Evolutionary conservation across 2,329 filamentous ascomycete genomes (phyloP).

Genomic region (Cladobotryum mycophilum): DNA sequence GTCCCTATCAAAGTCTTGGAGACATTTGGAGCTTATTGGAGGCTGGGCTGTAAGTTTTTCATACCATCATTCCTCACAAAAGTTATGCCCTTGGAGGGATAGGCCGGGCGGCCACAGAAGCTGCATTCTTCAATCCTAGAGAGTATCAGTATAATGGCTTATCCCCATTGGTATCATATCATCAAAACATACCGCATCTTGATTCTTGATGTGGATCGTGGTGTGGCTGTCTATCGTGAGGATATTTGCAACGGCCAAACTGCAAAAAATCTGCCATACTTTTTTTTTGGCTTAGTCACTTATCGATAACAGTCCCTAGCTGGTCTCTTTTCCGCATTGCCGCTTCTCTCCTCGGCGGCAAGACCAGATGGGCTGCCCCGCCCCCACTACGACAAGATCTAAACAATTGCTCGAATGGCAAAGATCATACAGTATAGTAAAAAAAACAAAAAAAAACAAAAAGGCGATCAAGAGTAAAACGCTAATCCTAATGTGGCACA

Average conservation of each 20-base stretch:
- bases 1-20: not conserved
- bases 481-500: too few relatives aligned
- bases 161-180: not conserved
- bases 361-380: not conserved
- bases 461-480: too few relatives aligned
- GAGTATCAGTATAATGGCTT: not conserved
- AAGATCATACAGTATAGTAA: too few relatives aligned
- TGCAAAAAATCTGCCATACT: constrained; percentile 8
- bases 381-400: too few relatives aligned
- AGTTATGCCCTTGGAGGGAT: constrained; percentile 50
- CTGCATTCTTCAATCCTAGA: constrained; percentile 39
- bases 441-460: too few relatives aligned
- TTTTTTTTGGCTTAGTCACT: constrained; percentile 12
- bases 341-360: not conserved
- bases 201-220: constrained; percentile 10
- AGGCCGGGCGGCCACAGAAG: constrained; percentile 44
- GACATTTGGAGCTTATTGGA: not conserved
- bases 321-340: not conserved
- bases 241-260: constrained; percentile 3
- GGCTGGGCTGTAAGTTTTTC: not conserved
- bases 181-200: constrained; percentile 10
- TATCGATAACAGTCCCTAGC: constrained; percentile 6
- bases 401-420: too few relatives aligned
- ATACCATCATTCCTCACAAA: constrained; percentile 45
- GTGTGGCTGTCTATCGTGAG: constrained; percentile 5